Conservation (phyloP, 768 basidiomycete species). For the Lactarius psammicola region DNA sequence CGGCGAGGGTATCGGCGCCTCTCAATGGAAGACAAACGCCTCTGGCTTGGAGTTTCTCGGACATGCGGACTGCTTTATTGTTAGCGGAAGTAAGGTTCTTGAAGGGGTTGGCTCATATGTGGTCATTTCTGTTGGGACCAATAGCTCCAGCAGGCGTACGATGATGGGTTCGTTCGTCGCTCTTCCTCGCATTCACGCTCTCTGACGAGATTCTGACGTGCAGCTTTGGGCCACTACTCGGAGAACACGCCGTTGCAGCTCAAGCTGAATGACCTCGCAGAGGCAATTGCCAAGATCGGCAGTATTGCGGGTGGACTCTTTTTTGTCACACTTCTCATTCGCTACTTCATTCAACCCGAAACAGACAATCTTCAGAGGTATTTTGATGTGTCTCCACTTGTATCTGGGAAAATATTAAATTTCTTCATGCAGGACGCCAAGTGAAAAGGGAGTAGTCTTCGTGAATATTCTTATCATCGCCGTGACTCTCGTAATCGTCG, state of each 20-base stretch:
- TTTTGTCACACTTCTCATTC: constrained; percentile 86
- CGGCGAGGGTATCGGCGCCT: constrained; percentile 21
- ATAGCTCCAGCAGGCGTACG: constrained; percentile 93
- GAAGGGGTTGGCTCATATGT: constrained; percentile 79
- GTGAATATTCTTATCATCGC: constrained; percentile 92
- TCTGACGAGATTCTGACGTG: neutral
- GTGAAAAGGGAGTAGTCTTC: constrained; percentile 84
- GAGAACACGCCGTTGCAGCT: constrained; percentile 92
- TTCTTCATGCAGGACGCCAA: constrained; percentile 50
- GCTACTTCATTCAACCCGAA: constrained; percentile 89
- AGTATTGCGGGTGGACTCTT: constrained; percentile 76
- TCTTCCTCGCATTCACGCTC: neutral
- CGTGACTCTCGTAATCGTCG: constrained; percentile 87
- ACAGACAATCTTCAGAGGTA: constrained; percentile 45
- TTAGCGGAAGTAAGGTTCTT: constrained; percentile 88
- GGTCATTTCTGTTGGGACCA: constrained; percentile 86
- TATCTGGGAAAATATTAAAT: neutral
- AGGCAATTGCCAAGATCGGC: constrained; percentile 91
- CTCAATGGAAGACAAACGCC: constrained; percentile 7
- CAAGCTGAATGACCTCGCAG: constrained; percentile 90
- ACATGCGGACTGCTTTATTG: constrained; percentile 88
- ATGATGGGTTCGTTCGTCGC: constrained; percentile 78
- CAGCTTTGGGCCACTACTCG: constrained; percentile 80
- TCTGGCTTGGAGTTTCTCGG: constrained; percentile 35
- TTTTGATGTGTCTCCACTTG: too few species aligned